Evolutionary conservation across 345 rosid species (phyloP), one percentile per base, ranked within the genome.

Genomic region (Lagerstroemia speciosa): DNA sequence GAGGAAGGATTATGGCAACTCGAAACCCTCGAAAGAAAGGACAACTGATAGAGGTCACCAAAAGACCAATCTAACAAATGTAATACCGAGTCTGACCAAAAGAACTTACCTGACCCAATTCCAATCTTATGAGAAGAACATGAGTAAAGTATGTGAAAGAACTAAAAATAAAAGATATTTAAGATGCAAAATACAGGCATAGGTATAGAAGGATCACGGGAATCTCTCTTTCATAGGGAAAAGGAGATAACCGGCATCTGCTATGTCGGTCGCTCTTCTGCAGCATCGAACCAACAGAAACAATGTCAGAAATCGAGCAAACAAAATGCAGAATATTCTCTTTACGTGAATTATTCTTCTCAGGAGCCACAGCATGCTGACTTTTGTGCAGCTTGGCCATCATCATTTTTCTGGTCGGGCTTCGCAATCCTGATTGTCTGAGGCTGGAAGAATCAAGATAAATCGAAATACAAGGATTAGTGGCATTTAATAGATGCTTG

Each of bases 291-390:
- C 31, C 30, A 26, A 26, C 31, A 6, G 61, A 26, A 55, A 26
- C 24, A 26, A 55, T 55, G 6, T 24, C 61, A 11, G 31, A 26
- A 8, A 24, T 26, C 3, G 61, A 12, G 31, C 31, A 26, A 26
- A 11, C 61, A 55, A 24, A 26, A 26, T 55, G 29, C 61, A n/a
- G 31, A 1, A 2, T 19, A 26, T 55, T 19, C 16, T 3, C 61
- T 24, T 24, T 8, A 14, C 31, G 8, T 9, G 61, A 20, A 2
- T 3, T 20, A 5, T 27, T 58, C 33, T 30, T 58, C 63, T 65
- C 58, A 86, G 8, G 78, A 78, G 40, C 88, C 86, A 65, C 90
- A 87, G 79, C 90, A 85, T 64, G 75, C 74, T 2, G 88, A 83
- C 66, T 73, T 80, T 61, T 67, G 85, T 37, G 82, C 80, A 62